Evolutionary conservation across 495 filamentous ascomycete genomes (phyloP).

Genomic region (Peziza echinospora): DNA sequence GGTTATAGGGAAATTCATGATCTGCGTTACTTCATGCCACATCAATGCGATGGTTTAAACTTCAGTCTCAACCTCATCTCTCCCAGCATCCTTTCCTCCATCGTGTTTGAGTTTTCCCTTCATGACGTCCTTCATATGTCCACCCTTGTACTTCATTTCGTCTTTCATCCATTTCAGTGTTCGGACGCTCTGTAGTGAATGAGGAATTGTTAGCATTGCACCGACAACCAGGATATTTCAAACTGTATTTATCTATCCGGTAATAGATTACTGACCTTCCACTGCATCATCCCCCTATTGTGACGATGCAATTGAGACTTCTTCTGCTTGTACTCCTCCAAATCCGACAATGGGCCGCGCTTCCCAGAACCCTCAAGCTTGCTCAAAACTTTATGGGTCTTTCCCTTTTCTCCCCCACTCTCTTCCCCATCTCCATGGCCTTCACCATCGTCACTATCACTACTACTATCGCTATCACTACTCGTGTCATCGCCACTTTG

Average conservation of each 20-base stretch:
- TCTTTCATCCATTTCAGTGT: neutral
- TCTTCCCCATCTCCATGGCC: too few species aligned
- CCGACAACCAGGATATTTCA: neutral
- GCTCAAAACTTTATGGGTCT: too few species aligned
- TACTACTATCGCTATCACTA: neutral
- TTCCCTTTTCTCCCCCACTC: too few species aligned
- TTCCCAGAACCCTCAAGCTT: neutral
- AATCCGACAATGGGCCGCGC: neutral
- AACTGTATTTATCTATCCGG: neutral
- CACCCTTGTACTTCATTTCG: neutral
- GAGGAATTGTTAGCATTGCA: neutral
- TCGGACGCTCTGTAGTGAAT: neutral
- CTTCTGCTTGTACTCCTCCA: constrained; percentile 29
- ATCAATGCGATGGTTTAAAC: too few species aligned
- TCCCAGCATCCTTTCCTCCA: constrained; percentile 40
- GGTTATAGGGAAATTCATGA: too few species aligned
- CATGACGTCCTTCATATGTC: neutral
- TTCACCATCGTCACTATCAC: neutral
- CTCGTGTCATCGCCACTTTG: neutral
- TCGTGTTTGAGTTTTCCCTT: neutral
- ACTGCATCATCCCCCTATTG: constrained; percentile 55
- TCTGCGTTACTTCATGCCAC: too few species aligned
- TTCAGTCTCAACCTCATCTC: constrained; percentile 35
- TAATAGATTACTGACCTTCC: constrained; percentile 27
- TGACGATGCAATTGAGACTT: constrained; percentile 41